Evolutionary conservation across 768 basidiomycete genomes (phyloP), one percentile per base, ranked within the genome.

Genomic region (Psilocybe cyanescens): DNA sequence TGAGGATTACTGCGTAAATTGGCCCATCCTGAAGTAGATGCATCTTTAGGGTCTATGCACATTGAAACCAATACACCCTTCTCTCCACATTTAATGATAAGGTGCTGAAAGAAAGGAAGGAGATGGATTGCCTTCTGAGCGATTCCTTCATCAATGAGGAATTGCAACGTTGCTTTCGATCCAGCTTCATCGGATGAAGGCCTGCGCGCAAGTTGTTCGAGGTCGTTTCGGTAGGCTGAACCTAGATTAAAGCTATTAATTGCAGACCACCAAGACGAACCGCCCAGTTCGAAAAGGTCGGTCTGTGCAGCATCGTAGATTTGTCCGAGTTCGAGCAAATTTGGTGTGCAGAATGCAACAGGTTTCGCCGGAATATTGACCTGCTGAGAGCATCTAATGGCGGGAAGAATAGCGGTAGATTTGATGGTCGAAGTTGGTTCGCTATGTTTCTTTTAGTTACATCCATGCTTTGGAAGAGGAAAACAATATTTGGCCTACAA

Each of bases 381-480:
- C 47, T 70, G 70, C 49, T 79, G 63, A 6, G 75, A 77, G 12
- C 79, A 73, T 3, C 76, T 70, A 53, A 91, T 73, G 0, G 92
- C 87, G 0, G 87, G 82, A 4, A 97, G 70, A 60, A 99, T 86
- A 2, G 81, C 77, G 1, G 79, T 77, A 0, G 92, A 88, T 76
- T 99, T 99, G 48, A 82, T 75, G n/a, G 90, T 81, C 0, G 95
- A 97, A 1, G 97, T 99, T 1, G 97, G 97, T 74, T 99, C 97
- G 72, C 92, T 93, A 64, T n/a, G 61, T 55, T 37, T 37, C 24
- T 66, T 37, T 50, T 61, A 68, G 65, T 61, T 53, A 47, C 50
- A 35, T 31, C 11, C 8, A 19, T 8, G 19, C 29, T 4, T 4
- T 9, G 17, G 4, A 16, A 48, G 24, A 17, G 35, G 8, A 19